phyloP scores from a whole-genome alignment of 2,329 filamentous ascomycete species.

The Neonectria coccinea region DNA sequence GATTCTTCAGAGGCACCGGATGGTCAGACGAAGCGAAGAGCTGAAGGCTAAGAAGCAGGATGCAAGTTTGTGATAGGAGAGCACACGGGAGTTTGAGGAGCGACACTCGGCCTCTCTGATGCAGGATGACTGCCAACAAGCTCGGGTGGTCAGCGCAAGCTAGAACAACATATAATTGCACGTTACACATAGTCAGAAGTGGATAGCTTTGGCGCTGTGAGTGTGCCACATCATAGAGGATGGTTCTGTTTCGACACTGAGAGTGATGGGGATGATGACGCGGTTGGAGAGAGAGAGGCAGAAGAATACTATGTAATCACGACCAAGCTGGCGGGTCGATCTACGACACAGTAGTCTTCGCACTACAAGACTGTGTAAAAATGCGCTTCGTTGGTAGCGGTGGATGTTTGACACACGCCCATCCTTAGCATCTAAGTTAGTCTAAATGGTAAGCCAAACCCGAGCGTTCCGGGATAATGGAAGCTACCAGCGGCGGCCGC shows the following conservation, averaged over 20 bases:
- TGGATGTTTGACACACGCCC: conserved; percentile 6
- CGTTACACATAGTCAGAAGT: conserved; percentile 4
- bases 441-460: conserved; percentile 31
- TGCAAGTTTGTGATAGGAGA: not conserved
- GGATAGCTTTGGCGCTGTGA: not conserved
- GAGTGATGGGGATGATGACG: not conserved
- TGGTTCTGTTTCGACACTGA: not conserved
- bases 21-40: conserved; percentile 34
- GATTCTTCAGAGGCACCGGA: conserved; percentile 43
- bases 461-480: conserved; percentile 35
- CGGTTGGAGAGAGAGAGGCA: not conserved
- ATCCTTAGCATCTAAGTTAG: no score
- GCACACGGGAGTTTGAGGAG: no score
- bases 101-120: not conserved
- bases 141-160: conserved; percentile 21
- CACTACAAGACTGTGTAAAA: no score
- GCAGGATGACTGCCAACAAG: conserved; percentile 2
- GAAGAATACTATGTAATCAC: not conserved
- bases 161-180: not conserved
- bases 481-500: conserved; percentile 16
- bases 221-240: not conserved
- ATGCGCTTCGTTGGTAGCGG: not conserved
- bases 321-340: not conserved
- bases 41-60: conserved; percentile 15
- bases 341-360: not conserved